Base-by-base conservation (phyloP, 2,329 filamentous ascomycete genomes). In the Aspergillus unguis region DNA sequence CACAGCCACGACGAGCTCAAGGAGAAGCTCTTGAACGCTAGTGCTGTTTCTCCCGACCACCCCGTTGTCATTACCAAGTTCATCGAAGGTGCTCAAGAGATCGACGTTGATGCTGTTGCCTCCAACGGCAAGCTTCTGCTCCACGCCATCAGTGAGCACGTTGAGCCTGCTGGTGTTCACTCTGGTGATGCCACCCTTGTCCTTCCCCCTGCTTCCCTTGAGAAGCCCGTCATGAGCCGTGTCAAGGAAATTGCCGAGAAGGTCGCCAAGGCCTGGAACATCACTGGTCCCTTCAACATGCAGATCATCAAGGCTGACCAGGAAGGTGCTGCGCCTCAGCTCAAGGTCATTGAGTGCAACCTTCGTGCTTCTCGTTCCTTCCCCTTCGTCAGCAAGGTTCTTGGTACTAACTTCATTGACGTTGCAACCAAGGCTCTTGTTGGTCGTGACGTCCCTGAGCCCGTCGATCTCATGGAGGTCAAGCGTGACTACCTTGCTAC, bases 211-310 rank as follows among this genome's bases (percentile, higher is more conserved):
- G 85, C 80, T 58, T 87, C 83, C 69, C 84, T 97, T 26, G 88
- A 95, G 59, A 79, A 87, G 62, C 76, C 75, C 53, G 88, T 87
- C 60, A 88, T 96, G 82, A 84, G 83, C 60, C 90, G 94, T 56
- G 84, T 96, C 68, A 97, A 96, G 84, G 90, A 90, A 63, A 97
- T 99, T 64, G 92, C 94, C 11, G 76, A 92, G 74, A 97, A 96
- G 83, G 92, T 99, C 48, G 94, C 94, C 61, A 88, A 94, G 76
- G 94, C 94, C 44, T 96, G 92, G 90, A 91, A 83, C 68, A 97
- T 97, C 72, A 97, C 91, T 23, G 94, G 94, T 50, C 94, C 94
- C 54, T 99, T 97, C 85, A 99, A 99, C 82, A 97, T 99, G 92
- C 94, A 99, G 71, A 95, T 99, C 75, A 97, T 99, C 82, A 95